Conservation (phyloP, 805 yeast species). For the Metschnikowia orientalis region DNA sequence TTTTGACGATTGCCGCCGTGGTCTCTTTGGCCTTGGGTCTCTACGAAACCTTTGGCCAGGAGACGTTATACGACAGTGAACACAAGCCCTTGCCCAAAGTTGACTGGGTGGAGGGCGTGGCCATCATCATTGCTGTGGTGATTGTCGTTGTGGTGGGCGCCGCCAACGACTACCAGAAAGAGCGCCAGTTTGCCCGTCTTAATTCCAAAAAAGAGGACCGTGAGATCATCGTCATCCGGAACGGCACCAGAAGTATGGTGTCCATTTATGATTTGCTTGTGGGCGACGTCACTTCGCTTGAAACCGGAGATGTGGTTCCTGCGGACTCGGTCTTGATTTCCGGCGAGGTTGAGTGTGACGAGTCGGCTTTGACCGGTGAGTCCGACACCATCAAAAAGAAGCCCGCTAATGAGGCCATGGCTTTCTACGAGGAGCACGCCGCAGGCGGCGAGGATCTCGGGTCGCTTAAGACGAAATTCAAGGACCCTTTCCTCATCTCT, state of each 20-base stretch:
- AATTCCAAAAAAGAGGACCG: slow-evolving; percentile 87
- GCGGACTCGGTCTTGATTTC: slow-evolving; percentile 74
- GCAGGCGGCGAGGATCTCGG: slow-evolving; percentile 36
- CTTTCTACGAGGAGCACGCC: slow-evolving; percentile 24
- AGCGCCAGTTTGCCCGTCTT: slow-evolving; percentile 81
- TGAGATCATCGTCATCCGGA: slow-evolving; percentile 68
- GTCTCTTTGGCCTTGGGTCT: slow-evolving; percentile 87
- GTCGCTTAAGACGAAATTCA: slow-evolving; percentile 36
- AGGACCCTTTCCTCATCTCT: slow-evolving; percentile 84
- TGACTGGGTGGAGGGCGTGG: slow-evolving; percentile 99
- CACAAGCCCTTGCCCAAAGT: slow-evolving; percentile 77
- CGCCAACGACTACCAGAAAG: slow-evolving; percentile 95
- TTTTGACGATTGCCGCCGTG: slow-evolving; percentile 80
- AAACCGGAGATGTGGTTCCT: slow-evolving; percentile 93
- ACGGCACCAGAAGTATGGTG: slow-evolving; percentile 61
- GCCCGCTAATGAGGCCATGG: slow-evolving; percentile 45
- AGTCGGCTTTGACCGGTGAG: slow-evolving; percentile 91
- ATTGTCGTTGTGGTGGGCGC: slow-evolving; percentile 94
- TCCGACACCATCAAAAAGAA: slow-evolving; percentile 72
- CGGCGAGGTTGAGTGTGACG: slow-evolving; percentile 86
- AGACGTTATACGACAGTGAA: slow-evolving; percentile 69
- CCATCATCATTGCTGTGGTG: slow-evolving; percentile 84
- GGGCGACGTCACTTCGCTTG: slow-evolving; percentile 78
- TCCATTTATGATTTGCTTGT: slow-evolving; percentile 74
- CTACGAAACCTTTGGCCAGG: slow-evolving; percentile 87